Evolutionary conservation across 108 stramenopile species (phyloP), one percentile per base, ranked within the genome.

Genomic region (Cylindrotheca closterium): DNA sequence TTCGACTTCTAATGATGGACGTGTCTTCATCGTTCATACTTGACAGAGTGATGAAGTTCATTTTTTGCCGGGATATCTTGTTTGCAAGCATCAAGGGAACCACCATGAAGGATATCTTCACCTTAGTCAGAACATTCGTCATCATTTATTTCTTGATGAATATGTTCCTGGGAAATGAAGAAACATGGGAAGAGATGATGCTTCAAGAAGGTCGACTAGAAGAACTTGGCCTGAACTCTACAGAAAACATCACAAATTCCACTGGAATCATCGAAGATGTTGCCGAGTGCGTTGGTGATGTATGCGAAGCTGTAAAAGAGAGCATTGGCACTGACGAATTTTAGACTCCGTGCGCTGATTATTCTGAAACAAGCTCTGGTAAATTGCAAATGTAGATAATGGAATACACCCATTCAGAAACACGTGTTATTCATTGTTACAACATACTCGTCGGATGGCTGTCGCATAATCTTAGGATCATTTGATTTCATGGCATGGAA

Each of bases 1-100:
- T 99, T 19, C 76, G 65, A 24, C 63, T 97, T 37, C 80, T 99
- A 28, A 64, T 71, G 46, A 62, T 82, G 30, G 93, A 97, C 67
- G 82, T 99, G 8, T 51, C 69, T 28, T 73, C 88, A 2, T 84
- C 94, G 28, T 95, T 98, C 59, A 54, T 79, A 18, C 89, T 96
- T 71, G 98, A 99, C 63, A 80, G 97, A 4, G 57, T 97, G 29
- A 92, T 96, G 91, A 91, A 96, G 54, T 75, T 92, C 30, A 27
- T 99, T 23, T 98, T 99, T 67, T 92, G 91, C 47, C 95, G 87
- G 27, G 63, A 89, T 23, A 92, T 99, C 61, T 68, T 97, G 51
- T 82, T 79, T 33, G 95, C 96, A 0, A 92, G 92, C 61, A 60
- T 97, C n/a, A 86, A 94, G 63, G 95, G 90, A 25, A 96, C 95